Base-by-base conservation (phyloP, 495 filamentous ascomycete genomes). In the Cudoniella acicularis region DNA sequence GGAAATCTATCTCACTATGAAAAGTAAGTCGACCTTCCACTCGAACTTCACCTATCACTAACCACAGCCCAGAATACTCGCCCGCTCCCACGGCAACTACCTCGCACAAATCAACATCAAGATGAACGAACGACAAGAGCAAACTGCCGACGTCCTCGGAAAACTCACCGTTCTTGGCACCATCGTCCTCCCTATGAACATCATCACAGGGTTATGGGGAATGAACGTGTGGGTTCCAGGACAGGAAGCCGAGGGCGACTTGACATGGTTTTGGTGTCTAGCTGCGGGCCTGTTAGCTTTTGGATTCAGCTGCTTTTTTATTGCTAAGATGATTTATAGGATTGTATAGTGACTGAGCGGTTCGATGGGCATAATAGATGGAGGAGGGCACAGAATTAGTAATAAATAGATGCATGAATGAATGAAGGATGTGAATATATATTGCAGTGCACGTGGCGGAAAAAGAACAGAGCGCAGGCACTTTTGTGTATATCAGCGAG, bases 141-240 rank as follows among this genome's bases (percentile, higher is more conserved):
- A 96, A 75, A 98, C 94, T 10, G 88, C 91, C 25, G 91, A 96
- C 70, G 90, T 96, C 0, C 79, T 98, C 17, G 92, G 93, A 48
- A 97, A 95, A 73, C 81, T 98, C 46, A 98, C 94, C 2, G 95
- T 97, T 1, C 77, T 98, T 2, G 94, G 92, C 63, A 98, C 94
- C 9, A 98, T 98, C 62, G 91, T 98, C 3, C 80, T 98, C 56
- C 94, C 94, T 18, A 92, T 98, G 86, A 98, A 98, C 68, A 92
- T 98, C 72, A 90, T 98, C 62, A 97, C 94, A 23, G 95, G 94
- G 64, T 87, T 98, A 71, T 98, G 94, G 89, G 94, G 94, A 30
- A 98, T 98, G 94, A 98, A 98, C 76, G 91, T 96, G 8, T 87
- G 89, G 73, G 93, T 98, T 0, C 94, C 94, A 0, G 91, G 92